Percentiles rank a stretch among this genome's conserved stretches.
These are phyloP conservation scores for Lepiota subincarnata DNA, from an alignment of 768 basidiomycete genomes.

Conservation along the genomic window DNA sequence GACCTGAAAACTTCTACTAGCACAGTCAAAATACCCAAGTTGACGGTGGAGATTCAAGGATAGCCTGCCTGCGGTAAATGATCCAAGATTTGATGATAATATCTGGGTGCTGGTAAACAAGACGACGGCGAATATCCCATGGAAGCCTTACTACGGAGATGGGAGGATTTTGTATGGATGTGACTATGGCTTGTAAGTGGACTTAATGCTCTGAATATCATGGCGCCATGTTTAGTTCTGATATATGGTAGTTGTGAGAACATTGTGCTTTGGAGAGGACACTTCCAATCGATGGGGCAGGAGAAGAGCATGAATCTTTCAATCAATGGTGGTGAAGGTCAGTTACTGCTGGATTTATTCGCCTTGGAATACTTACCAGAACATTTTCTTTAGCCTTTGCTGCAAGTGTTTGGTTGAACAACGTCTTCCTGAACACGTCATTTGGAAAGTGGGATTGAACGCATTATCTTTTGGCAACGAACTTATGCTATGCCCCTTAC, in stretches of 20 bases:
- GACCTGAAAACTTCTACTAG: conserved; percentile 23
- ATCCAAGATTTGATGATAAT: conserved; percentile 51
- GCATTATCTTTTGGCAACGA: background rate
- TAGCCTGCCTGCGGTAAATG: conserved; percentile 66
- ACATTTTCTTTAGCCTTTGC: conserved; percentile 55
- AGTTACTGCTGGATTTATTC: conserved; percentile 10
- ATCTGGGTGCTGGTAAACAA: conserved; percentile 65
- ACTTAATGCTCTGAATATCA: background rate
- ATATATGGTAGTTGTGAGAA: conserved; percentile 66
- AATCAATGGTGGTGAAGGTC: conserved; percentile 79
- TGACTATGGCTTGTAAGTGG: conserved; percentile 79
- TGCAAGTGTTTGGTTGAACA: conserved; percentile 77
- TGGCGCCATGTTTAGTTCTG: background rate
- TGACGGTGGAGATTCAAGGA: conserved; percentile 73
- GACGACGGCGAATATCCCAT: conserved; percentile 69
- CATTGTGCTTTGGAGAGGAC: conserved; percentile 75
- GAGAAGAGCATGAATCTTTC: conserved; percentile 69
- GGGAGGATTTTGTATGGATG: conserved; percentile 77
- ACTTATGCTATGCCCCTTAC: background rate
- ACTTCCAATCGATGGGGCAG: conserved; percentile 59
- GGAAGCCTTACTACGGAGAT: conserved; percentile 67
- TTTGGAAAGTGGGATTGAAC: conserved; percentile 61
- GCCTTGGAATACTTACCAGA: background rate
- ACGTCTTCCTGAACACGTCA: conserved; percentile 65
- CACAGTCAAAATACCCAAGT: conserved; percentile 38